Base-by-base conservation (phyloP, 768 basidiomycete species). In the Calvatia gigantea region DNA sequence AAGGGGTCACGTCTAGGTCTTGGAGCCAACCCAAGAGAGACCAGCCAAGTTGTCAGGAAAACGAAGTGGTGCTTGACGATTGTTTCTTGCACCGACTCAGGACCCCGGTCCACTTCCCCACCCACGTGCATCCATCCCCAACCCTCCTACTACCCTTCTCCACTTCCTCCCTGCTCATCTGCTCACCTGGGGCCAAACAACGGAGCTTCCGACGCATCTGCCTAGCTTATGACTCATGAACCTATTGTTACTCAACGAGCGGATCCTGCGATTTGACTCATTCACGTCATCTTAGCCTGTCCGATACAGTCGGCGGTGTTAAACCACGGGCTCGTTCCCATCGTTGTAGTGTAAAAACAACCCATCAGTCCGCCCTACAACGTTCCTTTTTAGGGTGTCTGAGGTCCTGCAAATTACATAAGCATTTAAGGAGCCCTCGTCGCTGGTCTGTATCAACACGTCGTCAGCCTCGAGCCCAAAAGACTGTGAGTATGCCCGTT, bases 391-490 rank as follows among this genome's bases (percentile, higher is more conserved):
- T 3, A 12, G 33, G 44, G 54, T 55, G 37, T 55, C 29, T 29
- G 45, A 28, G 53, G 54, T 47, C 21, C 33, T 6, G 3, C 17
- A 3, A 43, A 45, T 72, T 68, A 72, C 70, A 63, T 71, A 58
- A 73, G 58, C 69, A 56, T 8, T 37, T 33, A 31, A 50, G 29
- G 54, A 28, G 35, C 55, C 48, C 58, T 50, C 55, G 47, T 54
- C 51, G 58, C 60, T 56, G 48, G 33, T 57, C 52, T 29, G 48
- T 63, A 64, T 63, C 64, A 68, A 68, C 73, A 65, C 73, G 70
- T 68, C 77, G 70, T 73, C 75, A 67, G 67, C 78, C 75, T 76
- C 77, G 77, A 78, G 72, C 71, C 72, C 69, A 68, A 69, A 79
- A 75, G 70, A 63, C 66, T n/a, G 86, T 86, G 69, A 83, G 85